Evolutionary conservation across 148 eudicot genomes (phyloP).

Genomic region (Silene uniflora): DNA sequence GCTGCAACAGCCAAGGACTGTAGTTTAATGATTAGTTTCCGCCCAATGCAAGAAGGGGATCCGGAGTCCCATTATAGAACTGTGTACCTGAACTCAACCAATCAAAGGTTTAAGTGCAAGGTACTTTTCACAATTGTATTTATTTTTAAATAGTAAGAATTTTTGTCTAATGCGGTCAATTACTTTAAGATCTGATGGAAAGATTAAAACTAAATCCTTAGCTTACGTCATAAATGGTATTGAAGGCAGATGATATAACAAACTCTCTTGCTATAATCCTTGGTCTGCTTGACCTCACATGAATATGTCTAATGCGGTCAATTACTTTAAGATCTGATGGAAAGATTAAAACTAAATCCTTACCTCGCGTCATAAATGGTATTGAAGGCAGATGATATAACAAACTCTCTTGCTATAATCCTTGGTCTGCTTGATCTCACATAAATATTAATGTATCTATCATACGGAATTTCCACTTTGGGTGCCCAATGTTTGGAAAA

Average conservation of each 20-base stretch:
- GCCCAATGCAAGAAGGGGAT: slow-evolving; percentile 47
- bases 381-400: background rate
- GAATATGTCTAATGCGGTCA: background rate
- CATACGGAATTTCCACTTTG: background rate
- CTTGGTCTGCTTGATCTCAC: background rate
- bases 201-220: background rate
- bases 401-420: background rate
- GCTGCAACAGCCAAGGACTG: slow-evolving; percentile 95
- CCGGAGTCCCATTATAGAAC: slow-evolving; percentile 39
- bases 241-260: background rate
- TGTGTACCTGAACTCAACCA: slow-evolving; percentile 54
- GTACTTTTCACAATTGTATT: slow-evolving; percentile 29
- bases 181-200: background rate
- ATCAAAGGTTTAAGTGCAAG: slow-evolving; percentile 76
- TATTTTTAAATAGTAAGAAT: background rate
- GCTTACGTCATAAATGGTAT: background rate
- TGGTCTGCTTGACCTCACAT: background rate
- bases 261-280: background rate
- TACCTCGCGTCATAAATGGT: background rate
- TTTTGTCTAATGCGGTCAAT: background rate
- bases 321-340: background rate
- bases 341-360: background rate
- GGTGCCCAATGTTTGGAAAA: background rate
- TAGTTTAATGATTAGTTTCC: slow-evolving; percentile 86
- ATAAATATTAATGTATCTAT: background rate